These are phyloP conservation scores for Begonia loranthoides DNA, from an alignment of 306 rosid genomes.

Conservation along the genomic window DNA sequence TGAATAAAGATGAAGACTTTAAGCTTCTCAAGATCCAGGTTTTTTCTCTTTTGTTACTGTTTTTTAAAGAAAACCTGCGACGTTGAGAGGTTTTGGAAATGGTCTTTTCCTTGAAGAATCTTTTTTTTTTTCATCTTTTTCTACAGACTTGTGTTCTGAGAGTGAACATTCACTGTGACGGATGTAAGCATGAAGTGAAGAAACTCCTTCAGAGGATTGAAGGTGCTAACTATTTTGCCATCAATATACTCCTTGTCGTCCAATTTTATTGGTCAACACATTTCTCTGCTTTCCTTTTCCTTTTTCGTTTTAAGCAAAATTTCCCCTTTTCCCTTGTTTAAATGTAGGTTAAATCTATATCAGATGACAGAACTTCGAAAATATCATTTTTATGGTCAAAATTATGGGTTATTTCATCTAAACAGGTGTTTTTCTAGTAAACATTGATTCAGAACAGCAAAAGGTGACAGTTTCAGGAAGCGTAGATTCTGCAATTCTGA, in stretches of 20 bases:
- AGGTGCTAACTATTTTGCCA: conserved; percentile 34
- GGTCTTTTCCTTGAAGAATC: conserved; percentile 7
- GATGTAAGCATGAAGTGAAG: conserved; percentile 96
- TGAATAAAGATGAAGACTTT: conserved; percentile 92
- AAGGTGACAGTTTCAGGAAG: conserved; percentile 70
- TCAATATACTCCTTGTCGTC: conserved; percentile 11
- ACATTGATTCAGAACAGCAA: conserved; percentile 67
- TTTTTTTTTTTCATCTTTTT: conserved; percentile 1
- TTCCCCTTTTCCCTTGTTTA: not conserved
- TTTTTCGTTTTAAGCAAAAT: not conserved
- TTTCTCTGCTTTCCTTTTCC: not conserved
- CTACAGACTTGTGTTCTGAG: conserved; percentile 80
- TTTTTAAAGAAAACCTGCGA: conserved; percentile 20
- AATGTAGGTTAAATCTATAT: not conserved
- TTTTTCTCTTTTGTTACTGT: conserved; percentile 13
- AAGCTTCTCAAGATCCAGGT: conserved; percentile 98
- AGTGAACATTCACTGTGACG: conserved; percentile 97
- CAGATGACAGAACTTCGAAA: too few species aligned
- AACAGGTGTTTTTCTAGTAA: conserved; percentile 76
- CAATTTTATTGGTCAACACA: not conserved
- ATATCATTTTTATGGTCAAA: not conserved
- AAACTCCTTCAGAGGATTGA: conserved; percentile 92
- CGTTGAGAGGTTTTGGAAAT: too few species aligned
- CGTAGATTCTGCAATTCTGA: conserved; percentile 62
- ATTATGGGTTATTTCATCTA: not conserved